phyloP scores from a whole-genome alignment of 129 eudicot genomes.

The Lactuca saligna region DNA sequence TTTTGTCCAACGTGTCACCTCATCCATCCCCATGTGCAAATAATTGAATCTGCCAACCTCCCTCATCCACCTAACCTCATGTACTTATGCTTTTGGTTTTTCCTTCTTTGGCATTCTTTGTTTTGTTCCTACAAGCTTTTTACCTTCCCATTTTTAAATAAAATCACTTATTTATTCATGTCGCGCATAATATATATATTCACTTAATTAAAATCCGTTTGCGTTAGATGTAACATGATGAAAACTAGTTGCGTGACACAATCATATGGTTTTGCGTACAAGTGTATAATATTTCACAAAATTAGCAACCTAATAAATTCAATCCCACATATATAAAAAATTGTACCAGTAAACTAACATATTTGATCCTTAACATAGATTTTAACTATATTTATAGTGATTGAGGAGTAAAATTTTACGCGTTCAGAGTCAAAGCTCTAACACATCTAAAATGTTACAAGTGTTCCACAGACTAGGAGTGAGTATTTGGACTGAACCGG shows the following conservation, averaged over 20 bases:
- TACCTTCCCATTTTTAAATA: constrained; percentile 25
- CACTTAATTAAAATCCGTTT: neutral
- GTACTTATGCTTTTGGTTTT: constrained; percentile 36
- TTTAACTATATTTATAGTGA: too few relatives aligned
- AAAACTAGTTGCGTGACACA: neutral
- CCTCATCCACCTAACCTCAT: constrained; percentile 38
- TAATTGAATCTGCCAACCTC: constrained; percentile 43
- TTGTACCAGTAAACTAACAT: neutral
- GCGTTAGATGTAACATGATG: neutral
- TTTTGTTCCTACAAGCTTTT: constrained; percentile 25
- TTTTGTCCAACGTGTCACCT: constrained; percentile 20
- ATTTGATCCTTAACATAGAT: neutral
- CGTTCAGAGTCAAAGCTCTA: too few relatives aligned
- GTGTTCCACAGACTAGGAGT: too few relatives aligned
- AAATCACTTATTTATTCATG: neutral
- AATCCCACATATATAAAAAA: neutral
- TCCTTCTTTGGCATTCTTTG: constrained; percentile 38
- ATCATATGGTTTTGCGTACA: neutral
- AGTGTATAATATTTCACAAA: neutral
- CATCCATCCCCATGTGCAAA: constrained; percentile 41
- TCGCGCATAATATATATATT: neutral
- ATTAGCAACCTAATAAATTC: neutral
- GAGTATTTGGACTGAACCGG: too few relatives aligned
- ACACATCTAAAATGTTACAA: too few relatives aligned
- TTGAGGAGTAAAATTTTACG: too few relatives aligned